Conservation (phyloP, 257 asterid species). For the Thymus mandschuricus region DNA sequence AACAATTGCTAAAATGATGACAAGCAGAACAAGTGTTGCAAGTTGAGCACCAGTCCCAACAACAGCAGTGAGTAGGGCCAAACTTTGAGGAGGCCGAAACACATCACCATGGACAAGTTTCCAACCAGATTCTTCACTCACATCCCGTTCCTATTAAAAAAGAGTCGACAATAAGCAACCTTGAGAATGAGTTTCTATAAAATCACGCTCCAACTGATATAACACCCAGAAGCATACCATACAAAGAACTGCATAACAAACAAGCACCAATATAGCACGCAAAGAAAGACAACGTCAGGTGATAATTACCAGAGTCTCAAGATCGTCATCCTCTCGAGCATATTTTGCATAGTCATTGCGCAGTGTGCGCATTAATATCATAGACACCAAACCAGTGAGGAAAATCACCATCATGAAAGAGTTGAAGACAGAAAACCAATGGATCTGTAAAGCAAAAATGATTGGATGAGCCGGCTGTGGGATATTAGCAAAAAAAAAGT, state of each 20-base stretch:
- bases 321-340: conserved; percentile 99
- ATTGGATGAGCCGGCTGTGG: conserved; percentile 28
- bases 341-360: conserved; percentile 98
- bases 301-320: conserved; percentile 82
- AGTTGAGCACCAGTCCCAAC: conserved; percentile 96
- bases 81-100: conserved; percentile 69
- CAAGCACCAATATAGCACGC: background rate
- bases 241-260: conserved; percentile 12
- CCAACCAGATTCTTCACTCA: conserved; percentile 92
- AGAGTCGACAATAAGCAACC: conserved; percentile 15
- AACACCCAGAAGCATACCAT: background rate
- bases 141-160: conserved; percentile 78
- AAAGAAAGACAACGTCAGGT: conserved; percentile 16
- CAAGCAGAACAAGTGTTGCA: conserved; percentile 70
- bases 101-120: conserved; percentile 96
- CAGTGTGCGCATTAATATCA: conserved; percentile 95
- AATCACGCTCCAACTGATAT: conserved; percentile 9
- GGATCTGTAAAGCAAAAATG: conserved; percentile 67
- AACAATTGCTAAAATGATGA: conserved; percentile 67
- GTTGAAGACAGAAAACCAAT: conserved; percentile 96
- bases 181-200: background rate
- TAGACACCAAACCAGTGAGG: conserved; percentile 95
- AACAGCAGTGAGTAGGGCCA: conserved; percentile 77
- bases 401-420: conserved; percentile 99
- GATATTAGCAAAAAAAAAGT: conserved; percentile 12